Conservation (phyloP, 176 grass and related monocot species). For the Oryza brachyantha region DNA sequence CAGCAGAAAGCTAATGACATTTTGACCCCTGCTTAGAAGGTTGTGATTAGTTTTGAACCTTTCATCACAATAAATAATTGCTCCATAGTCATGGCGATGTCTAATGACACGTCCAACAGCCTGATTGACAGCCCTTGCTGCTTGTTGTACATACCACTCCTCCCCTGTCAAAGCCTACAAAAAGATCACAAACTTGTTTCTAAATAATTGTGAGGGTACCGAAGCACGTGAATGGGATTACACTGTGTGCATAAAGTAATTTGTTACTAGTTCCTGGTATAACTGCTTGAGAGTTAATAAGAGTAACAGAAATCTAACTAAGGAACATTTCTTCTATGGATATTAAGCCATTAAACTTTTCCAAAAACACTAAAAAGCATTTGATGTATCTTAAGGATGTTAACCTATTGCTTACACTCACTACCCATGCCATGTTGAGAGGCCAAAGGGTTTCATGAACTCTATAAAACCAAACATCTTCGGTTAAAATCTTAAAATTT, state of each 20-base stretch:
- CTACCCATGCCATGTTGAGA: neutral
- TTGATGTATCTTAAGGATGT: too few species aligned
- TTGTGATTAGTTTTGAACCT: slow-evolving; percentile 52
- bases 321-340: neutral
- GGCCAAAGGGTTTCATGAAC: neutral
- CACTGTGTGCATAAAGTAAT: slow-evolving; percentile 8
- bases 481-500: neutral
- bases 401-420: too few species aligned
- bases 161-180: slow-evolving; percentile 75
- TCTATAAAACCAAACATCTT: neutral
- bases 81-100: slow-evolving; percentile 91
- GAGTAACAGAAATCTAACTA: neutral
- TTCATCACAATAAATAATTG: slow-evolving; percentile 98
- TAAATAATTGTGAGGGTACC: neutral
- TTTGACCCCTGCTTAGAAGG: slow-evolving; percentile 5
- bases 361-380: neutral
- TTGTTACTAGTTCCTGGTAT: neutral
- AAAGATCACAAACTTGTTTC: slow-evolving; percentile 25
- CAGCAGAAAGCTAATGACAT: slow-evolving; percentile 28
- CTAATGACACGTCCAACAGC: slow-evolving; percentile 92
- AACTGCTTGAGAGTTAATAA: neutral
- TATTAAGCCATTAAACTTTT: neutral
- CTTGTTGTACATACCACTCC: slow-evolving; percentile 96
- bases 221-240: slow-evolving; percentile 11
- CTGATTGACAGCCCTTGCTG: slow-evolving; percentile 95